Base-by-base conservation (phyloP, 305 asterid species). In the Solanum aculeatissimum region DNA sequence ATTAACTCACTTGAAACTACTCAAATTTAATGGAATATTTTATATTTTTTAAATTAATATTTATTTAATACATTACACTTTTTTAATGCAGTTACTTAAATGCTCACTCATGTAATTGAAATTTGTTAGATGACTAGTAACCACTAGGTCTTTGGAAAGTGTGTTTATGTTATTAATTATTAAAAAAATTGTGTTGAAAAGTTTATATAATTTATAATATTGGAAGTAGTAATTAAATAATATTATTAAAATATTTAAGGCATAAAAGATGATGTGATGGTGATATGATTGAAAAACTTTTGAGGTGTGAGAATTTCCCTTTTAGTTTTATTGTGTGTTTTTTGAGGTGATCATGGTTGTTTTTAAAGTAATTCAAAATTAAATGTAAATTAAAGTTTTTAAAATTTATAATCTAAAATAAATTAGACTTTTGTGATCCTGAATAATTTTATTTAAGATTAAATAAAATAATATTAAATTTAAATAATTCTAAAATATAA, bases 201-300 rank as follows among this genome's bases (percentile, higher is more conserved):
- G n/a, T 78, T 78, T 10, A 51, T 38, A 66, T 65, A 65, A 65
- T 65, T 65, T 15, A 15, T 14, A 65, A 53, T 78, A 51, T 77
- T 10, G 49, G 82, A 47, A 77, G 16, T 51, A 9, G 82, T 29
- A 8, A 77, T 29, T 7, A 51, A 77, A 65, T 29, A 29, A 2
- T 78, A 78, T 32, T 27, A 27, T 32, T 47, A 29, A 65, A 71
- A 49, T 60, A 57, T 45, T 38, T 32, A 81, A 53, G 80, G 70
- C 35, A 49, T 70, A 53, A 72, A 83, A 79, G 86, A 69, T 83
- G 90, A 87, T 83, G 85, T 57, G 88, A 85, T 47, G 42, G 84
- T 85, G 86, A 83, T 35, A 83, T 57, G 79, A 83, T 38, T 78
- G 82, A 53, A 29, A 77, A 51, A 19, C 29, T 18, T 29, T 29